Evolutionary conservation across 75 land plant species (phyloP).

Genomic region (Cupressus sempervirens): DNA sequence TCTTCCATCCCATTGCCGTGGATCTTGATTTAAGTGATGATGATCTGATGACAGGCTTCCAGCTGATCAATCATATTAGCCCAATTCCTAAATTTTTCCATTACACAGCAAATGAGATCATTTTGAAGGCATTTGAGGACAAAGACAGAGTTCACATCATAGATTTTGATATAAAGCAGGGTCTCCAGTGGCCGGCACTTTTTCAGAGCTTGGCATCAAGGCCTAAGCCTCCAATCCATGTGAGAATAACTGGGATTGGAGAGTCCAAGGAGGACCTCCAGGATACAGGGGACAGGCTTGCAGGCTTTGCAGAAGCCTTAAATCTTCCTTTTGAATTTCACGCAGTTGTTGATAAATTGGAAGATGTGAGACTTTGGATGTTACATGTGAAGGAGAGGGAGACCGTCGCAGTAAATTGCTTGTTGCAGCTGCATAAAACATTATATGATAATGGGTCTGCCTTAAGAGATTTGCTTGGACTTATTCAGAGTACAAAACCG

Average conservation of each 20-base stretch:
- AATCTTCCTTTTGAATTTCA: constrained; percentile 81
- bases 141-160: constrained; percentile 82
- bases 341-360: constrained; percentile 77
- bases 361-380: constrained; percentile 98
- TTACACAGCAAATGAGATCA: constrained; percentile 73
- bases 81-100: constrained; percentile 85
- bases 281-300: constrained; percentile 79
- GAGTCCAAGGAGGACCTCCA: constrained; percentile 79
- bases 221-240: constrained; percentile 68
- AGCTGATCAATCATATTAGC: constrained; percentile 66
- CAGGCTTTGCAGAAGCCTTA: constrained; percentile 68
- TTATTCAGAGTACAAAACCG: constrained; percentile 63
- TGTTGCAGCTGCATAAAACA: constrained; percentile 63
- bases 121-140: constrained; percentile 84
- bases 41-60: constrained; percentile 43
- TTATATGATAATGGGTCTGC: constrained; percentile 46
- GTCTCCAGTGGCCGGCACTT: constrained; percentile 92
- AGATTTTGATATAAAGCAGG: constrained; percentile 94
- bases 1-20: constrained; percentile 41
- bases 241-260: constrained; percentile 89
- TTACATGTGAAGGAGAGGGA: constrained; percentile 89
- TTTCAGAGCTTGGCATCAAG: constrained; percentile 77
- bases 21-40: constrained; percentile 48
- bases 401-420: constrained; percentile 83
- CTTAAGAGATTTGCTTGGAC: constrained; percentile 54